Evolutionary conservation across 2,329 filamentous ascomycete genomes (phyloP), one percentile per base, ranked within the genome.

Genomic region (Pyrenochaeta sp.): DNA sequence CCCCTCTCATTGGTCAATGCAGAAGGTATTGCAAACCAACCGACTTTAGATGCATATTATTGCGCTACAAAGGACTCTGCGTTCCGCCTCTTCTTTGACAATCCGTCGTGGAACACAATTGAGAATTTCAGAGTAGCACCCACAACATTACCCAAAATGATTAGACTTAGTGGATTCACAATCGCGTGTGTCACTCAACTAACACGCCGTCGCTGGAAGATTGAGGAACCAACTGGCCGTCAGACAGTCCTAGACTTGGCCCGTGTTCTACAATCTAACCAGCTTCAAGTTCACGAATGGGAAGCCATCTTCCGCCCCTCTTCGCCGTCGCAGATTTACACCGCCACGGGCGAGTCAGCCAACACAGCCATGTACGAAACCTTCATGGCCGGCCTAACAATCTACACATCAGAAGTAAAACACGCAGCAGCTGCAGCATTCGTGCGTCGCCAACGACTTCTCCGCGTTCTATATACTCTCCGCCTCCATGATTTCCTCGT

Each of bases 231-330:
- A 30, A 40, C 51, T n/a, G 51, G 51, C 8, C 46, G 45, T 7
- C 44, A 53, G 28, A 50, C 50, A 8, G n/a, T 50, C 13, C 2
- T 30, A 2, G 39, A 50, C 19, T 50, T 50, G 19, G 56, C 50
- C 10, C 22, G 27, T 8, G 12, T 50, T 13, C n/a, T 58, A 7
- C 44, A 40, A 19, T 36, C 7, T 6, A 54, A 34, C 27, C 50
- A 54, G 22, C 27, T 22, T 12, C 56, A 58, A 27, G 45, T 58
- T 15, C 15, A 32, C 15, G 50, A 54, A 12, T 58, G 56, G 56
- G 56, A 58, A 36, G 27, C 24, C 2, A 40, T 54, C 19, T 15
- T 54, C 13, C 36, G 28, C 15, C 36, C 39, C 8, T 24, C 22
- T 15, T 5, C 28, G 13, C 19, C 45, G 19, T 36, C 19, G 3